Base-by-base conservation (phyloP, 148 eudicot genomes). In the Silene uniflora region DNA sequence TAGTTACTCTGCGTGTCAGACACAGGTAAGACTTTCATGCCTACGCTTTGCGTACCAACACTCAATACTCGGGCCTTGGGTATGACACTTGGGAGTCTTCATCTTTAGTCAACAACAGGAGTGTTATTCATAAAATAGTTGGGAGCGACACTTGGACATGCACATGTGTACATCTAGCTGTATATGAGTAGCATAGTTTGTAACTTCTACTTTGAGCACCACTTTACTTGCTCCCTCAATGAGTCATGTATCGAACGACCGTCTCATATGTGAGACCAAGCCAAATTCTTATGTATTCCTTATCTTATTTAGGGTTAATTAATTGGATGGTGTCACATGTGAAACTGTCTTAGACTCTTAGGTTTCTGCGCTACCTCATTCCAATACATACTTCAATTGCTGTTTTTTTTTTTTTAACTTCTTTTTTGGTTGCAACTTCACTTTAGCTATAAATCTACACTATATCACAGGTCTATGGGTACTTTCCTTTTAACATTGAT, bases 361-460 rank as follows among this genome's bases (percentile, higher is more conserved):
- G 14, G 54, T 49, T 49, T 49, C 0, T 49, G 54, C 54, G 54
- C 14, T 49, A 49, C 54, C 14, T 49, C 54, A 42, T 63, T 63
- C 14, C 59, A 44, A 14, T 6, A 47, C 32, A 14, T 6, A 47
- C 32, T 69, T 69, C 27, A 61, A 47, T 46, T 44, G 7, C 25
- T 39, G 12, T 65, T 65, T 18, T 67, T 18, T n/a, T n/a, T n/a
- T n/a, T 18, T 32, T 16, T 2, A 29, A 17, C 49, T 64, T 67
- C 70, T 35, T 65, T 17, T 66, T 24, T 67, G 52, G 7, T 68
- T n/a, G 12, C 19, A 66, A 35, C 69, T 66, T 65, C 46, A 65
- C 21, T 65, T 29, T 32, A 35, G 49, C n/a, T 66, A 7, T 35
- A 44, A 66, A 66, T n/a, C 47, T 39, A 66, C 11, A 32, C 47